Base-by-base conservation (phyloP, 495 filamentous ascomycete species). In the Astrocystis sublimbata region DNA sequence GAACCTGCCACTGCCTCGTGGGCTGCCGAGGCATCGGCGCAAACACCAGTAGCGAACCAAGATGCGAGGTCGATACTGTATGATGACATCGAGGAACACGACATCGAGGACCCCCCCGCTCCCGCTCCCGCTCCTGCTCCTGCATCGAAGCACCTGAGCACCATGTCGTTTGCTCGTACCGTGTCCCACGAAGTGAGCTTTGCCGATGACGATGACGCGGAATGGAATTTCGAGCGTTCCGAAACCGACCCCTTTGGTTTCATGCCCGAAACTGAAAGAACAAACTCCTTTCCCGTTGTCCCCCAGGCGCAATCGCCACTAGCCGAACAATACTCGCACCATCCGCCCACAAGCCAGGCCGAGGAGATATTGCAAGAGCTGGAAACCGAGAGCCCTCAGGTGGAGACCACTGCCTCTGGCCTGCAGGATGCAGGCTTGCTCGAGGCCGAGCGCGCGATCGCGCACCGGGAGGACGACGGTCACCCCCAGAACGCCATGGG, bases 211-310 rank as follows among this genome's bases (percentile, higher is more conserved):
- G 77, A 79, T 28, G 83, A 85, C 52, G 66, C 71, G 30, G 82
- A 84, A 64, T 83, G 82, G 73, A 79, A 73, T 60, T 56, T 80
- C 0, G 73, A 81, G 10, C 73, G 77, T 45, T 75, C 76, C 23
- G 78, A 79, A 40, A 78, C 81, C 5, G 79, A 86, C 60, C 80
- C 81, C 13, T 86, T 85, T 71, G 81, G 80, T 58, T 78, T 80
- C 45, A 80, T 87, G 74, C 71, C 78, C 10, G 70, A 78, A 12
- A 78, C 66, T 54, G 79, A 83, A 31, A 78, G 85, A 51, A 82
- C 85, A 43, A 87, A 89, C 68, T 88, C 86, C 0, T 89, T 89
- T 62, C 87, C 87, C 9, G 73, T 70, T 13, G 79, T 87, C 1
- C 78, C 81, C 28, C 78, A 79, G 13, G 38, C 73, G 0, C 71